Conservation (phyloP, 169 alveolate species). For the Plasmodium fragile region DNA sequence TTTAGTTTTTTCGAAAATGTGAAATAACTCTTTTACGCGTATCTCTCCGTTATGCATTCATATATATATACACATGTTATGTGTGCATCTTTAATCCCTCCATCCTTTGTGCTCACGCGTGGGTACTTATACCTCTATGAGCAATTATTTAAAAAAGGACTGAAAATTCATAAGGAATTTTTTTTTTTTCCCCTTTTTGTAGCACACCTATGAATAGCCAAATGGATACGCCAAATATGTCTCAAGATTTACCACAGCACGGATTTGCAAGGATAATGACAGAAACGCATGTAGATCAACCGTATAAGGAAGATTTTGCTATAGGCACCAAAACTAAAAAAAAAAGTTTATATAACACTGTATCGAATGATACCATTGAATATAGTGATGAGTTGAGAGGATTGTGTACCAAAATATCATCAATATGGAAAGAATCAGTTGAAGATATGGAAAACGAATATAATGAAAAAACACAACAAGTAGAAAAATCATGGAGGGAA, state of each 20-base stretch:
- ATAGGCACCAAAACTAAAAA: background rate
- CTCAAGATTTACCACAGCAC: constrained; percentile 3
- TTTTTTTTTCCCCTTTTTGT: background rate
- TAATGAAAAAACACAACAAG: constrained; percentile 6
- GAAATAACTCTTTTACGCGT: background rate
- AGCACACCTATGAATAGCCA: background rate
- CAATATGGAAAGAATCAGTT: constrained; percentile 3
- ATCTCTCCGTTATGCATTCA: background rate
- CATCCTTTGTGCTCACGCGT: background rate
- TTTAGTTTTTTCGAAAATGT: background rate
- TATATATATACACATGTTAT: background rate
- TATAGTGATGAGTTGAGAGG: background rate
- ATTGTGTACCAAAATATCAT: constrained; percentile 20
- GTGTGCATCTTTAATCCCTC: background rate
- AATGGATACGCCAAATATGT: background rate
- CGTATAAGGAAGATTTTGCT: background rate
- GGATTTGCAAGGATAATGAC: constrained; percentile 8
- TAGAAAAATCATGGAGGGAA: constrained; percentile 17
- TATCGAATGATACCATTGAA: background rate
- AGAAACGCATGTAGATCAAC: constrained; percentile 7
- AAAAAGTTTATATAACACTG: background rate
- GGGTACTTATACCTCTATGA: background rate
- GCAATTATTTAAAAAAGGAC: background rate
- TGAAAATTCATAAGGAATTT: background rate
- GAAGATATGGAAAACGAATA: constrained; percentile 14